These are phyloP conservation scores for Mycena capillaripes DNA, from an alignment of 768 basidiomycete species.

Conservation along the genomic window DNA sequence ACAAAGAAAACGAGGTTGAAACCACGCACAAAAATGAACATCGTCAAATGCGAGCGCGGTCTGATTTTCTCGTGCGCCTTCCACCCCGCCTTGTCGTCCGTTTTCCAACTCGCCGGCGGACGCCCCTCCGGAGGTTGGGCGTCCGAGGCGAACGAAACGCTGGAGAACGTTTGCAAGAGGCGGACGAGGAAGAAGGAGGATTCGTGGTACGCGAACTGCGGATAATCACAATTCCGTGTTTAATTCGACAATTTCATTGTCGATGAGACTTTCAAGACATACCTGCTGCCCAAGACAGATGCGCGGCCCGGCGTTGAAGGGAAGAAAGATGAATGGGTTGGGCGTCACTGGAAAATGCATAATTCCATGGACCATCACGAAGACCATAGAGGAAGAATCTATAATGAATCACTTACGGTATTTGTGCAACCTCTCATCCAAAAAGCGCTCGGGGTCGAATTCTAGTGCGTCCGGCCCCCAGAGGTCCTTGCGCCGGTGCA, in stretches of 20 bases:
- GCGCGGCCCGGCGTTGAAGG: conserved; percentile 65
- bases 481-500: conserved; percentile 73
- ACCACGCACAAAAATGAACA: conserved; percentile 61
- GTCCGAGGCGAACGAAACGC: conserved; percentile 58
- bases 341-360: conserved; percentile 18
- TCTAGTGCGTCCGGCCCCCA: conserved; percentile 78
- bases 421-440: conserved; percentile 70
- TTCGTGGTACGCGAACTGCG: conserved; percentile 76
- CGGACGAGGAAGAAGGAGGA: conserved; percentile 73
- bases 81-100: conserved; percentile 44
- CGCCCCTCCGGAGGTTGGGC: conserved; percentile 57
- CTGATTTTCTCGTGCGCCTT: conserved; percentile 63
- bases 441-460: conserved; percentile 79
- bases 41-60: conserved; percentile 65
- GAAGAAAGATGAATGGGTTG: conserved; percentile 58
- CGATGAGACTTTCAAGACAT: background rate
- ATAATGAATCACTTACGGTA: conserved; percentile 63
- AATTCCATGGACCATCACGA: background rate
- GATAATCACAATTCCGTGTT: background rate
- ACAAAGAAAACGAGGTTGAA: background rate
- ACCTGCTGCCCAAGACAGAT: conserved; percentile 69
- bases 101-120: conserved; percentile 62
- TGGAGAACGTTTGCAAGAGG: conserved; percentile 68
- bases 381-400: conserved; percentile 55
- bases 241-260: background rate